Evolutionary conservation across 352 stramenopile genomes (phyloP).

Genomic region (Pythium monospermum): DNA sequence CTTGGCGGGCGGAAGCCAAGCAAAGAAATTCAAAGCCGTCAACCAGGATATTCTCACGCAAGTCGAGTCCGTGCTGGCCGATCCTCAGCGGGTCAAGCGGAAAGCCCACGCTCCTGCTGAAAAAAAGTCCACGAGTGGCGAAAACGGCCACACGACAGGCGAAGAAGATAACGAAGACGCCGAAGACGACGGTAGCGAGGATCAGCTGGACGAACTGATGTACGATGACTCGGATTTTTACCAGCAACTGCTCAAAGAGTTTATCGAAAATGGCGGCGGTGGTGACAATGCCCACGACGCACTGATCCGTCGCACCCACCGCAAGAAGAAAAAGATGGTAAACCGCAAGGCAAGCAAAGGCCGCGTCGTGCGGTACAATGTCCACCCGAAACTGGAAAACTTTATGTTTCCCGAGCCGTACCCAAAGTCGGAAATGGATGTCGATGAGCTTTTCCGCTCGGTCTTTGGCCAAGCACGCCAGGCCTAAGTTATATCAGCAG

Average conservation of each 20-base stretch:
- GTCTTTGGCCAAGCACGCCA: conserved; percentile 69
- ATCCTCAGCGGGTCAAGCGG: conserved; percentile 75
- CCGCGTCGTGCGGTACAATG: conserved; percentile 74
- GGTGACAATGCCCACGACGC: conserved; percentile 40
- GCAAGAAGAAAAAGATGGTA: conserved; percentile 85
- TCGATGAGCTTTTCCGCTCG: conserved; percentile 82
- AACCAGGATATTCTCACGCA: conserved; percentile 85
- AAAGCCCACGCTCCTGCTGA: conserved; percentile 74
- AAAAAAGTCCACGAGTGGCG: conserved; percentile 10
- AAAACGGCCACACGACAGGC: conserved; percentile 26
- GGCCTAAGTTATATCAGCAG: conserved; percentile 18
- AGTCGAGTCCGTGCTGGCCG: conserved; percentile 79
- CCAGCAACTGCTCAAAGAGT: conserved; percentile 87
- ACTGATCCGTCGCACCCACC: conserved; percentile 50
- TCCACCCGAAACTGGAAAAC: conserved; percentile 86
- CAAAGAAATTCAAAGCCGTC: conserved; percentile 86
- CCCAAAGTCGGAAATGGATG: conserved; percentile 67
- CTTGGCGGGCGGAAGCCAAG: conserved; percentile 49
- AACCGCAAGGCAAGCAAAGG: conserved; percentile 88
- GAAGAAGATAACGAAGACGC: no score
- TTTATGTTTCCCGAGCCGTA: conserved; percentile 89
- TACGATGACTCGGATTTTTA: conserved; percentile 88
- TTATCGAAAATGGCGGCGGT: conserved; percentile 73
- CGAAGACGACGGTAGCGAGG: conserved; percentile 28
- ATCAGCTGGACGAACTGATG: conserved; percentile 74